Base-by-base conservation (phyloP, 257 asterid species). In the Primulina tabacum region DNA sequence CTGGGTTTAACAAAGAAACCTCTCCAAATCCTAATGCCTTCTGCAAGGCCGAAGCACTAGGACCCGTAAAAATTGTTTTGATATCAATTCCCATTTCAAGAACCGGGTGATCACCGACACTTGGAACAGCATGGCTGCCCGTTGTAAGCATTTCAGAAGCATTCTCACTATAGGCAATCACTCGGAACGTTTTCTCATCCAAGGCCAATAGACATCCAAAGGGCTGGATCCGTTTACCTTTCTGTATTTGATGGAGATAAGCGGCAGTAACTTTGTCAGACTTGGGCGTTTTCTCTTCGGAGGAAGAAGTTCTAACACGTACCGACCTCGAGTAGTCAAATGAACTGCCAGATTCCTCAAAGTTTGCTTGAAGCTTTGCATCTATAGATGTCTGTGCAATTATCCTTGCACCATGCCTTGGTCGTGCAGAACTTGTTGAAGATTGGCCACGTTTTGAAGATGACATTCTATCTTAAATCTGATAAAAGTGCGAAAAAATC, bases 1-100 rank as follows among this genome's bases (percentile, higher is more conserved):
- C 79, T 0, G 99, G 99, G 79, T 93, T 93, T 56, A 93, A 58
- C 33, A 90, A 75, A 61, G 97, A 89, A 63, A 93, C 97, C 85
- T 93, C 99, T 14, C 95, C 94, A 38, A 89, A 93, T 67, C 88
- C 88, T 17, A 85, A 74, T 57, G 90, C 88, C 68, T 83, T 85
- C 38, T 83, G 88, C 81, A 85, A 70, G 21, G 86, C 88, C 9
- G 88, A 69, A 12, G 85, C 86, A 75, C 90, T 85, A 33, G 90
- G 90, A 64, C 75, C 81, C 17, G 90, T 85, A 68, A 85, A 85
- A 61, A 85, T 77, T 8, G 82, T 81, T 70, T 78, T 68, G 37
- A 83, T 71, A 67, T 85, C 90, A 55, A 88, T 81, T 73, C 90
- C 90, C 14, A 83, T 79, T 53, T 83, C 88, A 68, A 85, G 86